These are phyloP conservation scores for Candida easanensis DNA, from an alignment of 805 yeast species.

Conservation along the genomic window DNA sequence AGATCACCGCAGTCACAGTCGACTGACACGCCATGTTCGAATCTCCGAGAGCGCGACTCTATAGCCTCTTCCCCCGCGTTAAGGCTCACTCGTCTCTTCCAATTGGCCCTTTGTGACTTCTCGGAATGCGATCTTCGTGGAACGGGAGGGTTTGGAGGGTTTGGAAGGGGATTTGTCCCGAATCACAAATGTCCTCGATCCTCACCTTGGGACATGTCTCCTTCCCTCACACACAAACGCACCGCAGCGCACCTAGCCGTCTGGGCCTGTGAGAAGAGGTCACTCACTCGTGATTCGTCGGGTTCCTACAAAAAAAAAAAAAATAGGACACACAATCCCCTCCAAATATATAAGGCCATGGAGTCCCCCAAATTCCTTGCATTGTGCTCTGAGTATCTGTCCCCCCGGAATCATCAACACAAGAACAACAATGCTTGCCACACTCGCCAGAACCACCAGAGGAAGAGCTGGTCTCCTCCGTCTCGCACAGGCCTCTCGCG, in stretches of 20 bases:
- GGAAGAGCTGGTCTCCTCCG: slow-evolving; percentile 12
- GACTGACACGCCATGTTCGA: slow-evolving; percentile 10
- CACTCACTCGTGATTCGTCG: not conserved
- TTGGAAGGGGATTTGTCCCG: not conserved
- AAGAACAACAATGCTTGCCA: slow-evolving; percentile 15
- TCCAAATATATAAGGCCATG: not conserved
- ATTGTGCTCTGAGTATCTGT: not conserved
- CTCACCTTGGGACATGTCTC: not conserved
- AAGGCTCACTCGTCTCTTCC: no score
- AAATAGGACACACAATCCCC: no score
- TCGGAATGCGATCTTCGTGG: not conserved
- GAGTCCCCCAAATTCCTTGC: not conserved
- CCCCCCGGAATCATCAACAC: not conserved
- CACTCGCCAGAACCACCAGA: slow-evolving; percentile 13
- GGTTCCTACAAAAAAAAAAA: not conserved
- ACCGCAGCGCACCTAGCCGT: not conserved
- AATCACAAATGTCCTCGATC: not conserved
- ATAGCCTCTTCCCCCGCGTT: not conserved
- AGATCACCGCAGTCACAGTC: no score
- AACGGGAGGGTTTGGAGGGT: not conserved
- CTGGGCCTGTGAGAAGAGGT: not conserved
- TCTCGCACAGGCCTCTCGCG: slow-evolving; percentile 13
- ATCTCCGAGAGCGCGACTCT: slow-evolving; percentile 9
- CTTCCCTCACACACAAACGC: not conserved
- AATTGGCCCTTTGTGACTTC: not conserved